These are phyloP conservation scores for Aureobasidium sp. DNA, from an alignment of 2,329 filamentous ascomycete genomes.

Conservation along the genomic window DNA sequence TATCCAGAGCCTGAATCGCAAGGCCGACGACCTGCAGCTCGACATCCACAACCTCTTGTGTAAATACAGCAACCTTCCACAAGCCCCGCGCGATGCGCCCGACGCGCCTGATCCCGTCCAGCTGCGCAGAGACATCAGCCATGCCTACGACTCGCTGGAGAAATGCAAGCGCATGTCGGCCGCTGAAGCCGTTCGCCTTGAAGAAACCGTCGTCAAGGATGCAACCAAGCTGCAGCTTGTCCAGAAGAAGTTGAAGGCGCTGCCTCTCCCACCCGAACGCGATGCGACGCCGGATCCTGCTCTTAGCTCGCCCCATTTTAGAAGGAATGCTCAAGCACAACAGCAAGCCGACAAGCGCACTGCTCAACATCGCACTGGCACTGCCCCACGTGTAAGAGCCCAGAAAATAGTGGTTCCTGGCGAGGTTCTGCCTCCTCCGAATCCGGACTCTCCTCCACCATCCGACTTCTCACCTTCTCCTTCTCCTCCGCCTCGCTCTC, in stretches of 20 bases:
- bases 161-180: conserved; percentile 32
- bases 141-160: conserved; percentile 42
- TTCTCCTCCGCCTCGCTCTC: conserved; percentile 31
- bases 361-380: conserved; percentile 16
- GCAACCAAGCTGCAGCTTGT: conserved; percentile 52
- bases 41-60: conserved; percentile 43
- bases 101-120: conserved; percentile 43
- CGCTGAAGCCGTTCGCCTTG: conserved; percentile 28
- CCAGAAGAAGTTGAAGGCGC: conserved; percentile 53
- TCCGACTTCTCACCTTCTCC: conserved; percentile 31
- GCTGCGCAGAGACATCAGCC: conserved; percentile 51
- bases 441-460: conserved; percentile 29
- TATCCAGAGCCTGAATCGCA: conserved; percentile 47
- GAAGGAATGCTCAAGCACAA: conserved; percentile 16
- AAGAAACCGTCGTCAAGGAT: conserved; percentile 30
- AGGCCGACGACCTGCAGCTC: conserved; percentile 37
- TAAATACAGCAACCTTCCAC: conserved; percentile 45
- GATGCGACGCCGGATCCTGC: conserved; percentile 47
- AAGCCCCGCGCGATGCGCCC: conserved; percentile 39
- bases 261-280: conserved; percentile 54
- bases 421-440: conserved; percentile 38
- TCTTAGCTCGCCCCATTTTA: conserved; percentile 28
- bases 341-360: conserved; percentile 17
- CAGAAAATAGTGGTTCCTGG: conserved; percentile 38
- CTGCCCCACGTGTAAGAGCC: conserved; percentile 18